phyloP scores from a whole-genome alignment of 192 early-diverging fungal species.

The Coemansia sp. region DNA sequence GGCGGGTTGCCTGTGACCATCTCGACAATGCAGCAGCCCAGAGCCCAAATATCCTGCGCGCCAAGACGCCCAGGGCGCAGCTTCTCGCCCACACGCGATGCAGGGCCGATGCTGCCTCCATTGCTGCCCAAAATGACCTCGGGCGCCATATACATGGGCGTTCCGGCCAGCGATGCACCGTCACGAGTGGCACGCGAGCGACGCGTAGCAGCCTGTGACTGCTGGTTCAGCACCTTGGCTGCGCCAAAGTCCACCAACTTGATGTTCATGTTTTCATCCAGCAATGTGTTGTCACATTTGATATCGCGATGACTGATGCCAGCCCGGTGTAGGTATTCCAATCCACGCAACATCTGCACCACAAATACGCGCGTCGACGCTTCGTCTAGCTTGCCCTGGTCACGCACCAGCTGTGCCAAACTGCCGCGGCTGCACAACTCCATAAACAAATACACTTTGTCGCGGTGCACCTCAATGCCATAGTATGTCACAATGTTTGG shows the following conservation, averaged over 20 bases:
- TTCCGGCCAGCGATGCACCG: conserved; percentile 57
- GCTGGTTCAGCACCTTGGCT: conserved; percentile 79
- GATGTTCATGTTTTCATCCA: conserved; percentile 74
- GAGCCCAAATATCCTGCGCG: conserved; percentile 89
- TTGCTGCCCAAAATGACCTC: conserved; percentile 83
- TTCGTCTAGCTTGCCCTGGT: conserved; percentile 82
- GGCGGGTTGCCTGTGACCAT: conserved; percentile 88
- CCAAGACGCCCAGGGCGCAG: conserved; percentile 36
- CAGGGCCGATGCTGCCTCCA: conserved; percentile 51
- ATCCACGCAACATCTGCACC: conserved; percentile 78
- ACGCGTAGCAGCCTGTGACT: conserved; percentile 51
- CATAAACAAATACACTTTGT: conserved; percentile 89
- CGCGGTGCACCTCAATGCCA: conserved; percentile 88
- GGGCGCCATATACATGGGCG: conserved; percentile 62
- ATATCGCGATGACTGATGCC: conserved; percentile 90
- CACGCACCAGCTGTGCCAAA: conserved; percentile 65
- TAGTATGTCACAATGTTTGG: conserved; percentile 89
- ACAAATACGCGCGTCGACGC: conserved; percentile 67
- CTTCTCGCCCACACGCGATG: conserved; percentile 8
- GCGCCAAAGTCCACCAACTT: conserved; percentile 92
- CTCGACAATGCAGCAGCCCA: conserved; percentile 88
- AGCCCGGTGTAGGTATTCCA: conserved; percentile 79
- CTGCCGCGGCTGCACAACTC: conserved; percentile 83
- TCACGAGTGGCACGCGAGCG: conserved; percentile 27
- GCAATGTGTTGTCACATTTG: conserved; percentile 82